Evolutionary conservation across 257 asterid genomes (phyloP), one percentile per base, ranked within the genome.

Genomic region (Scutellaria barbata): DNA sequence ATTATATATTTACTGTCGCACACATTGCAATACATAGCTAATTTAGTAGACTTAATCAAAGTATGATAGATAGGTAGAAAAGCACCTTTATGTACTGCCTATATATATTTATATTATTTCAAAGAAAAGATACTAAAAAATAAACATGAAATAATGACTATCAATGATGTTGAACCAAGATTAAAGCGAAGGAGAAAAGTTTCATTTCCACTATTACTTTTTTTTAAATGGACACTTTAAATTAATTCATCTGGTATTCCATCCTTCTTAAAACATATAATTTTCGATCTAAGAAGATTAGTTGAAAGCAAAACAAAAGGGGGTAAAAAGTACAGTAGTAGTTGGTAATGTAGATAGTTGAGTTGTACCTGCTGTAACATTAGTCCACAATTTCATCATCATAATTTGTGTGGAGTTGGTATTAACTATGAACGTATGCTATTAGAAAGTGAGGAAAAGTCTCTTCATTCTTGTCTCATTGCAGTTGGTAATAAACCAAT

Each of bases 1-100:
- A 85, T 87, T 80, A 33, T 69, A 43, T 72, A 58, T 74, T 33
- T 71, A 56, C 68, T 72, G 68, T 60, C 40, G 16, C 66, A 41
- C 54, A 73, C 20, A 40, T 42, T 39, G 43, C 68, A 56, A 17
- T 50, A 74, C 14, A 9, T 68, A 10, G 62, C 79, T 61, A 72
- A 41, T 17, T 53, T 25, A 43, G 7, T 79, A 76, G 75, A 50
- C 74, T 40, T 67, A 66, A 80, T 74, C 75, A 59, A 77, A 22
- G 59, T 20, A 39, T 46, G 22, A 58, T 57, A 30, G 35, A 22
- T 22, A 54, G 40, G 16, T 33, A 63, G 68, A 63, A 42, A 63
- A 53, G 46, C 55, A 55, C 68, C 75, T 51, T 52, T 60, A 7
- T 52, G 33, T 30, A 30, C 63, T 17, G 43, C 39, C 10, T 18